These are phyloP conservation scores for Colletotrichum lindemuthianum DNA, from an alignment of 2,329 filamentous ascomycete species.

Conservation along the genomic window DNA sequence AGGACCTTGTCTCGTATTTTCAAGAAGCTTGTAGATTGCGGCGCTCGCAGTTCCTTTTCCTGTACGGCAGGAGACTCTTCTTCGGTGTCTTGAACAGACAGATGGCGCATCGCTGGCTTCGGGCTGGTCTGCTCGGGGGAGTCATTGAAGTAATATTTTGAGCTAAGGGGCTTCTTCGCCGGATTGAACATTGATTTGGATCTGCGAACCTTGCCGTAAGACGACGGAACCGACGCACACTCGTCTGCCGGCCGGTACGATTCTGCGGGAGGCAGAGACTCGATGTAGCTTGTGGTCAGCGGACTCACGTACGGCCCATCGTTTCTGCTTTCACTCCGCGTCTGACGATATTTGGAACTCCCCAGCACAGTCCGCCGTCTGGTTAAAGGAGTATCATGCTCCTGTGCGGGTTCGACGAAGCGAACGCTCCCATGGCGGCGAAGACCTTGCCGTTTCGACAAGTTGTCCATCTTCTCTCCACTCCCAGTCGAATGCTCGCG, in stretches of 20 bases:
- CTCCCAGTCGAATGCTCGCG: constrained; percentile 7
- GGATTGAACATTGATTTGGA: constrained; percentile 64
- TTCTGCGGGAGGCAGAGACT: constrained; percentile 21
- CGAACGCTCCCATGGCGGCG: constrained; percentile 65
- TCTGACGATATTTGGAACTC: constrained; percentile 4
- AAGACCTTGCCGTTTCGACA: constrained; percentile 39
- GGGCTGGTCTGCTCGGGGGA: background rate
- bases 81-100: constrained; percentile 15
- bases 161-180: constrained; percentile 37
- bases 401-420: constrained; percentile 50
- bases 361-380: constrained; percentile 12
- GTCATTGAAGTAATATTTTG: constrained; percentile 27
- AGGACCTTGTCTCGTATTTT: constrained; percentile 28
- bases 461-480: constrained; percentile 2
- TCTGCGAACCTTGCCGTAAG: constrained; percentile 61
- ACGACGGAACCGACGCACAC: constrained; percentile 57
- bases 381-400: background rate
- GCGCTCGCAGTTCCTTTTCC: constrained; percentile 49
- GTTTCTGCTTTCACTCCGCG: background rate
- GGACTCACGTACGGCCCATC: constrained; percentile 11
- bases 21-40: constrained; percentile 67
- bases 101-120: constrained; percentile 1
- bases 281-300: constrained; percentile 23
- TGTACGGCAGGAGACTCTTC: background rate
- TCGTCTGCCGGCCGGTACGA: constrained; percentile 50